A percentile compares a stretch with the other conserved stretches of the same genome.
These are phyloP conservation scores for Ascoidea tarda DNA, from an alignment of 805 yeast genomes.

Conservation along the genomic window DNA sequence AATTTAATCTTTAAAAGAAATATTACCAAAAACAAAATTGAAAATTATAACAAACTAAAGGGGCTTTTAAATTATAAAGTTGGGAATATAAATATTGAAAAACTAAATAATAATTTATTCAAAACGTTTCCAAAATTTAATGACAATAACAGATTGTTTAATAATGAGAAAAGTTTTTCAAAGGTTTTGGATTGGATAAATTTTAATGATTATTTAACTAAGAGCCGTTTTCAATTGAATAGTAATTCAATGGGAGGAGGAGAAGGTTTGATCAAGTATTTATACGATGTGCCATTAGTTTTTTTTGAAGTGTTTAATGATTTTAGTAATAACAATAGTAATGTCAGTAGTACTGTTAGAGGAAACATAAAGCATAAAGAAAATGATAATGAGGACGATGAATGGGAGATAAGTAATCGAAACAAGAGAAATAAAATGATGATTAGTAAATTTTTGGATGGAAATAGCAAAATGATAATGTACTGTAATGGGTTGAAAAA, in stretches of 20 bases:
- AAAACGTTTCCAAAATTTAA: slow-evolving; percentile 61
- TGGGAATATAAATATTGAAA: not conserved
- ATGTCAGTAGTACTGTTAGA: slow-evolving; percentile 8
- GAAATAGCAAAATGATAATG: slow-evolving; percentile 11
- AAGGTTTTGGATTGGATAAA: slow-evolving; percentile 62
- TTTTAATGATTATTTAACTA: slow-evolving; percentile 37
- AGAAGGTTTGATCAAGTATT: slow-evolving; percentile 36
- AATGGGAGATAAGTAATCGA: slow-evolving; percentile 13
- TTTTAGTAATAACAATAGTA: slow-evolving; percentile 24
- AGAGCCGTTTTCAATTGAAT: too few relatives aligned
- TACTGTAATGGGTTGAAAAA: slow-evolving; percentile 5
- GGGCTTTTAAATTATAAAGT: slow-evolving; percentile 11
- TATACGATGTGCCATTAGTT: slow-evolving; percentile 41
- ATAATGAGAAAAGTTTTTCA: slow-evolving; percentile 48
- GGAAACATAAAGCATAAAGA: slow-evolving; percentile 7
- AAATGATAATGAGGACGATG: slow-evolving; percentile 9
- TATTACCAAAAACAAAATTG: slow-evolving; percentile 28
- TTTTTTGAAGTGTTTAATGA: slow-evolving; percentile 55
- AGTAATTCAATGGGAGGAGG: slow-evolving; percentile 20
- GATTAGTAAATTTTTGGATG: slow-evolving; percentile 9
- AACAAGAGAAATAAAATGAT: slow-evolving; percentile 17
- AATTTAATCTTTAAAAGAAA: slow-evolving; percentile 44
- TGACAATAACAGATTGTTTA: slow-evolving; percentile 30
- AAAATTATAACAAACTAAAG: slow-evolving; percentile 33
- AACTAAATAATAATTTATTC: slow-evolving; percentile 39